These are phyloP conservation scores for Penicillium nordicum DNA, from an alignment of 2,329 filamentous ascomycete genomes.

Conservation along the genomic window DNA sequence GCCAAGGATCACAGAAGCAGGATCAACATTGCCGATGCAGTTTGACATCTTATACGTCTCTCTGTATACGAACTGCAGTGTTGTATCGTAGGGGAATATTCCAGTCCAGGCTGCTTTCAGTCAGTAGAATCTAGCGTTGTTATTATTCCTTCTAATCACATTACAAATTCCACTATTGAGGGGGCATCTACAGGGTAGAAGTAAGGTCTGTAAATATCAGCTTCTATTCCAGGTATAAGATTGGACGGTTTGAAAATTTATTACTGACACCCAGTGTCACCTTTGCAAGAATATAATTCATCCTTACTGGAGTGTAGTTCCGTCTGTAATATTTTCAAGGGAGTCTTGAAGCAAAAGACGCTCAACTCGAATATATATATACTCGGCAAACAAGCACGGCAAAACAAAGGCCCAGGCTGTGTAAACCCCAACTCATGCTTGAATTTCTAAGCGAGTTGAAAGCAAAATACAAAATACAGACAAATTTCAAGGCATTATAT, in stretches of 20 bases:
- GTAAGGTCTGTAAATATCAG: not conserved
- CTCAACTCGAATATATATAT: not conserved
- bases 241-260: not conserved
- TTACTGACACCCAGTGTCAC: not conserved
- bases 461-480: not conserved
- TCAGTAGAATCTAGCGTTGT: not conserved
- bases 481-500: not conserved
- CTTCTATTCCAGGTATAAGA: not conserved
- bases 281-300: not conserved
- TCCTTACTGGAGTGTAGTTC: not conserved
- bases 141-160: not conserved
- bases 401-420: no score
- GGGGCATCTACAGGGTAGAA: not conserved
- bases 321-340: not conserved
- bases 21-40: not conserved
- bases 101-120: not conserved
- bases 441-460: no score
- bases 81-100: not conserved
- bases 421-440: not conserved
- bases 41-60: not conserved
- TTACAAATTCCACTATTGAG: not conserved
- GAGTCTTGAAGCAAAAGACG: no score
- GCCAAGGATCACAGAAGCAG: not conserved
- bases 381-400: not conserved
- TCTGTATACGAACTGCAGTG: not conserved